Evolutionary conservation across 371 early-diverging fungal genomes (phyloP), one percentile per base, ranked within the genome.

Genomic region (Lichtheimia ramosa): DNA sequence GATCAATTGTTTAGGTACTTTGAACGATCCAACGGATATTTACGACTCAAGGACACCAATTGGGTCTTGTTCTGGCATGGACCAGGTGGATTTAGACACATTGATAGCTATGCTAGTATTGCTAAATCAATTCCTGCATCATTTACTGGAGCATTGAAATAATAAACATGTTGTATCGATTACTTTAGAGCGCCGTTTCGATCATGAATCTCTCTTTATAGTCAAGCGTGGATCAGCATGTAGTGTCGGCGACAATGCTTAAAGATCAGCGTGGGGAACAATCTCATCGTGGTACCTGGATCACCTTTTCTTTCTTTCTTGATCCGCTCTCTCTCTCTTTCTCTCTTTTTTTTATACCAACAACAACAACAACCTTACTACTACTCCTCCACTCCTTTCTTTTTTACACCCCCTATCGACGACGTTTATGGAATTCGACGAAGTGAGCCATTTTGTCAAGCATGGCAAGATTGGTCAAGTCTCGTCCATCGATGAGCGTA

Each of bases 21-120:
- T 85, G 94, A 93, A 57, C 78, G 95, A 16, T 86, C 90, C 0
- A 84, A 86, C 64, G 96, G 96, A 3, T 89, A 89, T 48, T 40
- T 88, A 20, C 65, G 73, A 40, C 70, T 90, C 57, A 70, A 60
- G 25, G 83, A 79, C n/a, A 81, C 85, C 7, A 74, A 87, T 34
- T 93, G 93, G 93, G 83, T 85, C 18, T 67, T 89, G 40, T 91
- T 93, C 65, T 87, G 89, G 93, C 86, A 90, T 70, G 91, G 92
- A 5, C 39, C 61, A 15, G 64, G 75, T 5, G 89, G 87, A 0
- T 51, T 82, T 40, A 48, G 64, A 54, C 41, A 68, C 41, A 54
- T 73, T 21, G 51, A 71, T 25, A 70, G 68, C 0, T 78, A 78
- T 42, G 64, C 79, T 24, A 18, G 54, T 3, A 75, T 78, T 58